A percentile compares a stretch with the other conserved stretches of the same genome.
Evolutionary conservation across 768 basidiomycete genomes (phyloP).

Genomic region (Rhizopogon rudus): DNA sequence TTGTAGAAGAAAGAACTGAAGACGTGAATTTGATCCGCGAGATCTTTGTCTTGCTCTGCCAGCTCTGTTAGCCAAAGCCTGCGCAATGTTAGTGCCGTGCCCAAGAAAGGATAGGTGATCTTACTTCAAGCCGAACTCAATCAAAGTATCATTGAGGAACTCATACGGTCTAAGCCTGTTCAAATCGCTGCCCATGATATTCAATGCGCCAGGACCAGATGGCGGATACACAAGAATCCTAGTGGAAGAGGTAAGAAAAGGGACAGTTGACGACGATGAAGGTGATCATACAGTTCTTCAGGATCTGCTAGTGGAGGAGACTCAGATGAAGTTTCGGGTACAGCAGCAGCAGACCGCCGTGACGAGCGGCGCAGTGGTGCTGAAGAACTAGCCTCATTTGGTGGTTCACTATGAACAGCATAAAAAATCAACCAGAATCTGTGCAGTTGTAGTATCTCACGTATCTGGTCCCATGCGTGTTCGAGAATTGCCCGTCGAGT

Average conservation of each 20-base stretch:
- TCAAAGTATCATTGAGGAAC: constrained; percentile 93
- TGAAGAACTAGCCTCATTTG: constrained; percentile 6
- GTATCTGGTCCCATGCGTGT: constrained; percentile 2
- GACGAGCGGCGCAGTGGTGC: constrained; percentile 29
- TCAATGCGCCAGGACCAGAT: constrained; percentile 66
- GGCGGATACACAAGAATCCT: constrained; percentile 80
- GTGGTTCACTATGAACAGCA: constrained; percentile 8
- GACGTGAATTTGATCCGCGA: constrained; percentile 75
- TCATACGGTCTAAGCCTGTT: constrained; percentile 71
- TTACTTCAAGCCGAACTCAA: constrained; percentile 94
- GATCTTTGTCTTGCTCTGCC: constrained; percentile 46
- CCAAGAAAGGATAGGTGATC: constrained; percentile 19
- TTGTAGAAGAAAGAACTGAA: constrained; percentile 99
- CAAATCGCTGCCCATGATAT: constrained; percentile 76
- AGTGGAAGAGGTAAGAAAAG: constrained; percentile 3
- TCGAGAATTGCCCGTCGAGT: constrained; percentile 10
- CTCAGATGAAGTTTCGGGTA: constrained; percentile 26
- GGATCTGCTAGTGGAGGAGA: constrained; percentile 32
- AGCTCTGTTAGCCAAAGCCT: constrained; percentile 71
- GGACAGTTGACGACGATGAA: neutral
- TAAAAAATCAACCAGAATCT: neutral
- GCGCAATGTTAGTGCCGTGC: neutral
- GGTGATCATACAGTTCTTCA: constrained; percentile 58
- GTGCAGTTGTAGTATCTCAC: constrained; percentile 10
- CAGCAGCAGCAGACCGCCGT: constrained; percentile 26